Evolutionary conservation across 129 eudicot species (phyloP), one percentile per base, ranked within the genome.

Genomic region (Solidago caesia): DNA sequence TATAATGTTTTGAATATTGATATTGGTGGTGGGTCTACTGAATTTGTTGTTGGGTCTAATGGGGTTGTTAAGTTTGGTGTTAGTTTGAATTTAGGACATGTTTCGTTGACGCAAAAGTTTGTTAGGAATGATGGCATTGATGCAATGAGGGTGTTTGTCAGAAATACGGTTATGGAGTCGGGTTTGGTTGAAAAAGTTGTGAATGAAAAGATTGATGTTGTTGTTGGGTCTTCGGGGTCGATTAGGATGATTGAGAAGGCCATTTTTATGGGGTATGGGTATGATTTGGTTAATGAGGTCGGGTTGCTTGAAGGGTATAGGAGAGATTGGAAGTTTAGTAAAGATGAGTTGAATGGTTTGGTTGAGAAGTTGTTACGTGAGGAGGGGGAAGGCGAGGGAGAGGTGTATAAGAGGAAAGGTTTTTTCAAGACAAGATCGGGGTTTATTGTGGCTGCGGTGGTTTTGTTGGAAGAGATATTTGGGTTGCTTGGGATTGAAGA

Each of bases 1-100:
- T 74, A 75, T 5, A 86, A 77, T 5, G 88, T 89, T 6, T 86
- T 92, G 7, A 77, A 83, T 0, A 53, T 92, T 5, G 98, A 92
- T 69, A 92, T 92, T 1, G 98, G 98, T 3, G 96, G 98, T 7
- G 98, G 98, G 25, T 92, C 98, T 1, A 89, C 95, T 25, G 98
- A 92, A 52, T 92, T 92, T 29, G 88, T 84, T 0, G 43, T 92
- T 3, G 98, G 92, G 15, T 15, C 60, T 5, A 25, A 70, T 12
- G 92, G 93, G n/a, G 12, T 67, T 8, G 88, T 89, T 6, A 52
- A 80, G 44, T 79, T 75, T 15, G 85, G 87, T 2, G 67, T 67
- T 59, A 89, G 96, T 0, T 67, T 92, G 77, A 87, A 81, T 5
- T 58, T 89, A 75, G 98, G 98, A 15, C 96, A 89, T 49, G 91